These are phyloP conservation scores for Xylaria digitata DNA, from an alignment of 2,329 filamentous ascomycete genomes.

Conservation along the genomic window DNA sequence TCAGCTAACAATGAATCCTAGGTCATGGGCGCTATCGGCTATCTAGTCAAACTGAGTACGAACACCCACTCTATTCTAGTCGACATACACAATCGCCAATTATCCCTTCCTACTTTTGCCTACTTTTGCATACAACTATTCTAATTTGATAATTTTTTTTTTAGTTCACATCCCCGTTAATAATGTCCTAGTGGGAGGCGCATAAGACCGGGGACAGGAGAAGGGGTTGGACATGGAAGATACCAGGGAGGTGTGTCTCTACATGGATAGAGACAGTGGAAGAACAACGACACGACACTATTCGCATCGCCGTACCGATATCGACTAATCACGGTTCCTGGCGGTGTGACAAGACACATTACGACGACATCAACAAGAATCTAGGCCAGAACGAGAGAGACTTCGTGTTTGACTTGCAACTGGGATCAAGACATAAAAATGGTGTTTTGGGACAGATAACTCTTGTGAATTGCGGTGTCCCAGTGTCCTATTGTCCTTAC, in stretches of 20 bases:
- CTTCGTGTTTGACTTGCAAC: slow-evolving; percentile 1
- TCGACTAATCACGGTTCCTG: slow-evolving; percentile 8
- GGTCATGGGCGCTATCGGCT: slow-evolving; percentile 65
- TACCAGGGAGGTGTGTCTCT: slow-evolving; percentile 1
- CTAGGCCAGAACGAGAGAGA: neutral
- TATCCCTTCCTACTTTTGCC: neutral
- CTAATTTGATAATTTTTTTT: slow-evolving; percentile 12
- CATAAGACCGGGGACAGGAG: slow-evolving; percentile 54
- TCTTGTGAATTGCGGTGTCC: slow-evolving; percentile 2
- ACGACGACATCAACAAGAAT: slow-evolving; percentile 22
- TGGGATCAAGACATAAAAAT: slow-evolving; percentile 10
- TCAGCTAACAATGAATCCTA: slow-evolving; percentile 19
- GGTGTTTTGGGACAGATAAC: slow-evolving; percentile 3
- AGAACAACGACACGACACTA: slow-evolving; percentile 21
- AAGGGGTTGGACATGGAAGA: slow-evolving; percentile 12
- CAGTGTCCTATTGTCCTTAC: slow-evolving; percentile 21
- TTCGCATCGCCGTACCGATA: neutral
- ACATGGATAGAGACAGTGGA: neutral
- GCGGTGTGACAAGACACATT: slow-evolving; percentile 20
- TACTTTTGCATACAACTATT: neutral
- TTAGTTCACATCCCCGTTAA: slow-evolving; percentile 76
- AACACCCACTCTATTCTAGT: neutral
- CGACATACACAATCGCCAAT: neutral
- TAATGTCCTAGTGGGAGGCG: slow-evolving; percentile 75
- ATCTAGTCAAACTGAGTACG: slow-evolving; percentile 76